Evolutionary conservation across 495 filamentous ascomycete species (phyloP), one percentile per base, ranked within the genome.

Genomic region (Parathielavia hyrcaniae): DNA sequence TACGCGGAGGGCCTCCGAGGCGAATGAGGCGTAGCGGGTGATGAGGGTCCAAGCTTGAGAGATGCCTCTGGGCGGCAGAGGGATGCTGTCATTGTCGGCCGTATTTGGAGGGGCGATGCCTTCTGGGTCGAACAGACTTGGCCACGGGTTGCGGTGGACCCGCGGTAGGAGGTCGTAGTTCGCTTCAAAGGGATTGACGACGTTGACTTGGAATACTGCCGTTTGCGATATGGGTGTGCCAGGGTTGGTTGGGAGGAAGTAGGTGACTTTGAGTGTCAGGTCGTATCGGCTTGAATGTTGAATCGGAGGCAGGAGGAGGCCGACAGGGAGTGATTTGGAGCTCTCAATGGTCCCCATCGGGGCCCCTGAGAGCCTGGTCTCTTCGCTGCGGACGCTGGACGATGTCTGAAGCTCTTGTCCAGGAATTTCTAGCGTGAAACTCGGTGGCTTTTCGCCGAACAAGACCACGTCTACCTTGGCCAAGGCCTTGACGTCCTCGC

Each of bases 181-280:
- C 9, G 90, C 87, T 72, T 95, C 89, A 60, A 97, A 96, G 9
- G 93, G 90, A 38, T 82, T 83, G 52, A 88, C 78, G 53, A 97
- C 78, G 16, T 84, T 79, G 14, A 99, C 65, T 14, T 84, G 82
- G 19, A 84, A 79, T 0, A 79, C 74, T 7, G 83, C 66, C 1
- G 80, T 82, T 67, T 92, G 92, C 5, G 83, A 81, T 10, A 97
- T 86, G 7, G 88, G 87, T 2, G 93, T 97, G 46, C 88, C 86
- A 6, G 83, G 78, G 69, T 97, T 91, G 12, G 87, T 87, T 5
- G 87, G 70, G 11, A 97, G 79, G 64, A 86, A 79, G 67, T 98
- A 98, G 1, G 81, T 73, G 6, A 86, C 79, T 49, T 83, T 85
- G 50, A 96, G 75, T 40, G 84, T 83, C 22, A 97, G 63, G 16